Evolutionary conservation across 2,329 filamentous ascomycete genomes (phyloP), one percentile per base, ranked within the genome.

Genomic region (Graphilbum fragrans): DNA sequence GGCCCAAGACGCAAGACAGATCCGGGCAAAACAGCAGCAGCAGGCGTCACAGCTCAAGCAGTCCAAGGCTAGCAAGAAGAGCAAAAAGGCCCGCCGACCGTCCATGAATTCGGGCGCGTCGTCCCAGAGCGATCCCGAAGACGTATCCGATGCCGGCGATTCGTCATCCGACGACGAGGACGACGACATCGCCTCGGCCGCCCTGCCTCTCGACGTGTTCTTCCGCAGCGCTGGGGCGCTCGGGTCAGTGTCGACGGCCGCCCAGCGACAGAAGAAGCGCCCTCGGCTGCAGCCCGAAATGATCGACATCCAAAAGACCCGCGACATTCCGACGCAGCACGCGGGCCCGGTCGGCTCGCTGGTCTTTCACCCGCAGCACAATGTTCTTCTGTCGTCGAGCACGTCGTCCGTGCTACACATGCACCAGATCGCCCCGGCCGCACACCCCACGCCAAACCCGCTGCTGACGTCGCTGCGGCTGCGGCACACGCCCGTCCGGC

Each of bases 381-480:
- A 92, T 5, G 79, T 98, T 16, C 76, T 98, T 22, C 76, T 96
- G 44, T 94, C 92, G 20, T 86, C 87, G 12, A 92, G 88, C 45
- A 82, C 81, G 41, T 84, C 86, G 39, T 86, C 86, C 18, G 82
- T 88, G 5, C 71, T 96, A 41, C 87, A 83, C 58, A 72, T 98
- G 36, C 88, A 98, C 61, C 88, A 95, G 58, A 77, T 96, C 51
- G 81, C 82, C 32, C 83, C 82, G 35, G 76, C 74, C 39, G 82
- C 80, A 20, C 75, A 76, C 53, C 80, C 82, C 29, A 82, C 77
- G 27, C 85, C 87, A 17, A 93, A 96, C 58, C 92, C 90, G 8
- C 77, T 88, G 32, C 72, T 96, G 43, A 95, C 90, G 1, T 93
- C 87, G 14, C 74, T 96, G 19, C 87, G 95, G 59, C 75, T 94